Percentiles rank a stretch among this genome's conserved stretches.
These are phyloP conservation scores for Xylariaceae sp. DNA, from an alignment of 2,329 filamentous ascomycete genomes.

Conservation along the genomic window DNA sequence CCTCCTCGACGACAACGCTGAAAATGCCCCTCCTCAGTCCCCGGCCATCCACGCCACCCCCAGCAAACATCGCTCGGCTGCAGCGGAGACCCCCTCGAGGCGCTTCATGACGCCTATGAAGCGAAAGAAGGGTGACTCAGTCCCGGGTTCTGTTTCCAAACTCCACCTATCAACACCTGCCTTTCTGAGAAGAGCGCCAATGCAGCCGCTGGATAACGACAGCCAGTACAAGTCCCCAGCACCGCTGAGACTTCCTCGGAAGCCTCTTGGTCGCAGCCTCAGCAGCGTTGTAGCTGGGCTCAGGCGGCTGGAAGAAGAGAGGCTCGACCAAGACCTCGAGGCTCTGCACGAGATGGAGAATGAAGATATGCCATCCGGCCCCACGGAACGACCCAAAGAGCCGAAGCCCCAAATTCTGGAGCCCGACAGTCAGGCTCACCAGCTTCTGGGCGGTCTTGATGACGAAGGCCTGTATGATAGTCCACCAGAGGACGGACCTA, in stretches of 20 bases:
- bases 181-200: constrained; percentile 56
- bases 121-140: constrained; percentile 40
- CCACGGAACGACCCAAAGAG: constrained; percentile 16
- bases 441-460: constrained; percentile 59
- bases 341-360: constrained; percentile 67
- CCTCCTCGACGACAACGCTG: constrained; percentile 51
- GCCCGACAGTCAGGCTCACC: constrained; percentile 41
- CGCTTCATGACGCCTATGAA: constrained; percentile 63
- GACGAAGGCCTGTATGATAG: constrained; percentile 58
- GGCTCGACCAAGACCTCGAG: constrained; percentile 69
- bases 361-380: constrained; percentile 29
- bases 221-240: constrained; percentile 45
- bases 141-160: constrained; percentile 50
- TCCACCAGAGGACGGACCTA: constrained; percentile 46
- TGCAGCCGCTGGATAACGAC: constrained; percentile 54
- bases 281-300: constrained; percentile 71
- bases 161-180: constrained; percentile 65
- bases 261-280: constrained; percentile 63
- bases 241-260: constrained; percentile 52
- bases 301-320: constrained; percentile 65
- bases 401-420: constrained; percentile 31
- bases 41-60: constrained; percentile 45
- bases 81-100: constrained; percentile 30
- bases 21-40: constrained; percentile 47
- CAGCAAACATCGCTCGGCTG: constrained; percentile 37